Base-by-base conservation (phyloP, 805 yeast genomes). In the Candida railenensis region DNA sequence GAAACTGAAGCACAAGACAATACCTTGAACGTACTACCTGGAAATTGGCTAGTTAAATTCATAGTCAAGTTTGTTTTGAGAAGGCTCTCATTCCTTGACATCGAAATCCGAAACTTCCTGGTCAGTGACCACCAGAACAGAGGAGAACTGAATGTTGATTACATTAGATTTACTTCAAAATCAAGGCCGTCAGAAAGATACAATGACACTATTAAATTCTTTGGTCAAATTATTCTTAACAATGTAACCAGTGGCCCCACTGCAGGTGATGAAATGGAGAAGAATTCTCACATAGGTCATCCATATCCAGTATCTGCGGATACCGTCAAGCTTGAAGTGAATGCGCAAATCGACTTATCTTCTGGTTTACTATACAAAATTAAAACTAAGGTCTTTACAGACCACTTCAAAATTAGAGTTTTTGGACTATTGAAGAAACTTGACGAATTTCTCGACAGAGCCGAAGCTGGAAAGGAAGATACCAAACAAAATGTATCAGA, bases 391-490 rank as follows among this genome's bases (percentile, higher is more conserved):
- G 38, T 58, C 4, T 55, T 57, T 34, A 50, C 53, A 14, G 63
- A 60, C 39, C 62, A 63, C n/a, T 47, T 61, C 37, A 49, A 48
- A 30, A 34, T 62, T 1, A 55, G 53, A 51, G 50, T 56, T 3
- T 63, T 61, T 49, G 53, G 56, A 33, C 25, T 55, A 14, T 19
- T 61, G 18, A 62, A 61, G 28, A n/a, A 15, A 32, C 15, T 34
- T 5, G 39, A 44, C 40, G 48, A 40, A 37, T 34, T 14, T 15
- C n/a, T n/a, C 28, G 19, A 16, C 4, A 20, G 21, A 4, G 16
- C 18, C 12, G 19, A 18, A n/a, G 44, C 32, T 16, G 9, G n/a
- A 22, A 12, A 32, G 30, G 7, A 2, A 32, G 16, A 12, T 21
- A 16, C 28, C 3, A 28, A 43, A 37, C 25, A n/a, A 4, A 20